Evolutionary conservation across 805 yeast species (phyloP).

Genomic region (Lachancea sp.): DNA sequence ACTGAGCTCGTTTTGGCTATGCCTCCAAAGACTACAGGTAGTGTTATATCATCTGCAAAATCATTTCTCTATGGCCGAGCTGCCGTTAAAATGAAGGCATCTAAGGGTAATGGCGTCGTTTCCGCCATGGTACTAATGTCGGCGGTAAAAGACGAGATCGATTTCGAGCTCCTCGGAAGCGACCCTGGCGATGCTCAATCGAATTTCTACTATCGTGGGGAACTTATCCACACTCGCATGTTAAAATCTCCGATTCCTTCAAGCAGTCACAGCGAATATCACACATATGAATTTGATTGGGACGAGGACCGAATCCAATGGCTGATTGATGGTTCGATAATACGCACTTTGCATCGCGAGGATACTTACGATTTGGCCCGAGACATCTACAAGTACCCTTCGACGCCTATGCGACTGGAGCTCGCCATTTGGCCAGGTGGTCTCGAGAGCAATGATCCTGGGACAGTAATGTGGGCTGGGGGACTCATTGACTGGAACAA

Average conservation of each 20-base stretch:
- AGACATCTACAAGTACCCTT: slow-evolving; percentile 52
- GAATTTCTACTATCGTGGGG: slow-evolving; percentile 75
- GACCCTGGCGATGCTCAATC: slow-evolving; percentile 62
- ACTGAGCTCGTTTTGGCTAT: slow-evolving; percentile 44
- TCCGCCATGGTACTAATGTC: slow-evolving; percentile 79
- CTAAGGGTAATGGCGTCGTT: slow-evolving; percentile 73
- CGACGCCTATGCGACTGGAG: slow-evolving; percentile 71
- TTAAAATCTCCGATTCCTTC: slow-evolving; percentile 26
- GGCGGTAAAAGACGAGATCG: slow-evolving; percentile 86
- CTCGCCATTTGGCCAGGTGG: slow-evolving; percentile 81
- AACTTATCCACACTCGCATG: slow-evolving; percentile 57
- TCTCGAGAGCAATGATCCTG: slow-evolving; percentile 42
- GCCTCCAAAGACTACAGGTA: slow-evolving; percentile 71
- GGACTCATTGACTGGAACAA: slow-evolving; percentile 76
- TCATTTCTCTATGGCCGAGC: slow-evolving; percentile 83
- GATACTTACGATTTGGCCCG: slow-evolving; percentile 60
- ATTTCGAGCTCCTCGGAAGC: slow-evolving; percentile 79
- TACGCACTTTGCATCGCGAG: slow-evolving; percentile 55
- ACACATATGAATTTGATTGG: slow-evolving; percentile 80
- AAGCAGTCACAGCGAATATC: slow-evolving; percentile 60
- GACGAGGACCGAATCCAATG: slow-evolving; percentile 60
- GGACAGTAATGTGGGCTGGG: slow-evolving; percentile 83
- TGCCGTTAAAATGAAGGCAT: slow-evolving; percentile 59
- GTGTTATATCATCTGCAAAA: slow-evolving; percentile 69
- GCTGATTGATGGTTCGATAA: slow-evolving; percentile 59